These are phyloP conservation scores for Phaeosphaeriaceae sp. DNA, from an alignment of 2,329 filamentous ascomycete genomes.

Conservation along the genomic window DNA sequence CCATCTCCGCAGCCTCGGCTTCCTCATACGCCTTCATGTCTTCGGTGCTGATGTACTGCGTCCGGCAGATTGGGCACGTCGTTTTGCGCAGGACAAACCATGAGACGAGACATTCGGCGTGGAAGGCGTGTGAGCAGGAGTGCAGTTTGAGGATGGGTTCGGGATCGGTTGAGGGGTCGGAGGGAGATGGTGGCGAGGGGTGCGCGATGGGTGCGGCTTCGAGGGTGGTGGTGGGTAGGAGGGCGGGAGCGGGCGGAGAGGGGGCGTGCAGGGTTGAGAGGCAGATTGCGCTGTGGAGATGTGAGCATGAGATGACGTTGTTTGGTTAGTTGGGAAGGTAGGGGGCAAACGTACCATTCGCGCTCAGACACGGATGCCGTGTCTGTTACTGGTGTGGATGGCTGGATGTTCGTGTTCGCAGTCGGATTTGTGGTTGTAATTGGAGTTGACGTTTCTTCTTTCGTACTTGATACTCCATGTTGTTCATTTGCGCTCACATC, in stretches of 20 bases:
- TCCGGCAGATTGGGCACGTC: slow-evolving; percentile 41
- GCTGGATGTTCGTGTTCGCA: not conserved
- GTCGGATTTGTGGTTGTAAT: not conserved
- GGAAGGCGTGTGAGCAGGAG: slow-evolving; percentile 39
- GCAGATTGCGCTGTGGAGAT: slow-evolving; percentile 36
- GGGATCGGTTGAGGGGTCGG: slow-evolving; percentile 10
- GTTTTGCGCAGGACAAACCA: slow-evolving; percentile 40
- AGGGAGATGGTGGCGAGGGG: not conserved
- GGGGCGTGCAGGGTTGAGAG: slow-evolving; percentile 37
- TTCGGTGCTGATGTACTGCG: slow-evolving; percentile 32
- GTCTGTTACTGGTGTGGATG: slow-evolving; percentile 9
- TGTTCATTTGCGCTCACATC: slow-evolving; percentile 1
- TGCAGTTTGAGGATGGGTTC: slow-evolving; percentile 36
- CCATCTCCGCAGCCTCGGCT: slow-evolving; percentile 13
- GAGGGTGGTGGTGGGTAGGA: slow-evolving; percentile 17
- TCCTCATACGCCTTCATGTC: slow-evolving; percentile 21
- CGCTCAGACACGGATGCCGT: slow-evolving; percentile 26
- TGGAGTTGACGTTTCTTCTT: not conserved
- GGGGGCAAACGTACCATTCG: slow-evolving; percentile 31
- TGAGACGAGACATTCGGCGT: slow-evolving; percentile 39
- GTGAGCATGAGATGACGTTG: too few species aligned
- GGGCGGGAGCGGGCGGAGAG: slow-evolving; percentile 35
- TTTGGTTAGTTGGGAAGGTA: too few species aligned
- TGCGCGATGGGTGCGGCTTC: not conserved
- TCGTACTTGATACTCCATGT: not conserved